Base-by-base conservation (phyloP, 805 yeast species). In the Pichia pseudocactophila region DNA sequence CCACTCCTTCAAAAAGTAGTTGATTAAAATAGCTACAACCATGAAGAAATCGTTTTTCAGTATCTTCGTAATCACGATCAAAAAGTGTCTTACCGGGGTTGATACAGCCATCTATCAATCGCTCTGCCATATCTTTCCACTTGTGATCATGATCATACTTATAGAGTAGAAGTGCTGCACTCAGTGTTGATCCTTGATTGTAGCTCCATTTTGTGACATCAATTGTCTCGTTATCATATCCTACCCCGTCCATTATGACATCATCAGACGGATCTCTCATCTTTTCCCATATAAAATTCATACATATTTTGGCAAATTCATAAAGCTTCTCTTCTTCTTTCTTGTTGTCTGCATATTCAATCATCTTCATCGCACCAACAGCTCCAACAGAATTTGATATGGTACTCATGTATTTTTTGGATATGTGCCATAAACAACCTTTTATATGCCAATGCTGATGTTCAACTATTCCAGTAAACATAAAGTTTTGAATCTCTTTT, bases 381-480 rank as follows among this genome's bases (percentile, higher is more conserved):
- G 82, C 78, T 2, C 82, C 77, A 30, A 84, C 77, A 50, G 83
- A 79, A 34, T 53, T 53, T 1, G 56, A 52, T n/a, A 53, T 52
- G 11, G 87, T 69, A 52, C 78, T 74, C 52, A 79, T 65, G 48
- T 80, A 80, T 25, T 69, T 59, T 59, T 77, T 76, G 36, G 66
- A 64, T 11, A 78, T 63, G 54, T 81, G 86, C 88, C 89, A 81
- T 47, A 69, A 60, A 49, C 80, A 70, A 11, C 87, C 89, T 28
- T 86, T 84, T 40, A 69, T 66, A 17, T 68, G 62, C 51, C 61
- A 56, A 18, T 59, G 64, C 27, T 63, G 54, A 20, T 68, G 66
- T 40, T 67, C 65, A 45, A 74, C 70, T 73, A 79, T 71, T 17
- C 87, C 87, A 10, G 80, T 77, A 75, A 78, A 74, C 47, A 81